Base-by-base conservation (phyloP, 805 yeast genomes). In the Zygotorulaspora florentina region DNA sequence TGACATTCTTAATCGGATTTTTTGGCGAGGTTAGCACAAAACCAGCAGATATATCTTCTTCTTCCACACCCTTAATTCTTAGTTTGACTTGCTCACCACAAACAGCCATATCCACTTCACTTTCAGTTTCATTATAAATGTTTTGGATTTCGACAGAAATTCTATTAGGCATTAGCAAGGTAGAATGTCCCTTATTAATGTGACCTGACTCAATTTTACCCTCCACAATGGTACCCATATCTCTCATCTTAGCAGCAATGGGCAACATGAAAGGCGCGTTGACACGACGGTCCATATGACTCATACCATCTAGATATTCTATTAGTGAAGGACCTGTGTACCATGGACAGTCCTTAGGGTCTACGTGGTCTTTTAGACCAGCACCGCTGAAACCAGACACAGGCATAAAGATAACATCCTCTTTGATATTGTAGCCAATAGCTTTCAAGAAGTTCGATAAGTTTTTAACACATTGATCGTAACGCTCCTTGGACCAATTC, bases 181-280 rank as follows among this genome's bases (percentile, higher is more conserved):
- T 76, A 45, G 71, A 73, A 44, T 77, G 75, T 55, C 86, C 85
- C 73, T 87, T 90, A 73, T 82, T 87, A 55, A 91, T 76, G 61
- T 85, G 89, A 41, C 99, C 99, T 46, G 95, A 83, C 74, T 90
- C 99, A 64, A 93, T 86, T 75, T 93, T 93, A 70, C 99, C 99
- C 72, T 93, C 99, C 43, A 93, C 93, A 54, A 93, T 81, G 42
- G 98, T 89, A 69, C 99, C 99, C 74, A 93, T 74, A 67, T 93
- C 99, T 69, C 87, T 90, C 86, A 89, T 85, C 71, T 93, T 93
- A 58, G 93, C 87, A 23, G 95, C 79, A 56, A 93, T 78, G 48
- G 99, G 99, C 59, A 93, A 75, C 98, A 93, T 90, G 75, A 93
- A 93, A 57, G 99, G 97, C 39, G 91, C 96, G 63, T 86, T 87